phyloP scores from a whole-genome alignment of 352 stramenopile genomes.

The Pythium angustatum region DNA sequence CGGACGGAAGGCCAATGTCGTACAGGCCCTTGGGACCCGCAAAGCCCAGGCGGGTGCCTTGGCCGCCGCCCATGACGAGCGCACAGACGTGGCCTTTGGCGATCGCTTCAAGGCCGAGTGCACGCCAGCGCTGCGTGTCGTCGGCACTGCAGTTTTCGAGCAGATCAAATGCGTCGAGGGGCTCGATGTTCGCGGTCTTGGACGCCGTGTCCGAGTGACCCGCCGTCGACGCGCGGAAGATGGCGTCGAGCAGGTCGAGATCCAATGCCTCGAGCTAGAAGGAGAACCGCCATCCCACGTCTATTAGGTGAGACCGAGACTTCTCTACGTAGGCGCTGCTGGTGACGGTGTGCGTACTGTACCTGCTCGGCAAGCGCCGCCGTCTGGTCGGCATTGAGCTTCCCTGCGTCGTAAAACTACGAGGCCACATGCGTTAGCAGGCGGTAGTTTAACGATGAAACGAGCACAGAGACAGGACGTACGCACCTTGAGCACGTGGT shows the following conservation, averaged over 20 bases:
- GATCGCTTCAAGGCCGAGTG: conserved; percentile 81
- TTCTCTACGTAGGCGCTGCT: too few relatives aligned
- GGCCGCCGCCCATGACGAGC: conserved; percentile 93
- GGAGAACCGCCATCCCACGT: too few relatives aligned
- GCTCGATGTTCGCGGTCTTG: conserved; percentile 46
- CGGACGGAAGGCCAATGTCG: conserved; percentile 90
- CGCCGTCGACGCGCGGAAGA: conserved; percentile 51
- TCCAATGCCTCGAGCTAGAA: conserved; percentile 64
- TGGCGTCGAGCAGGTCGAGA: conserved; percentile 60
- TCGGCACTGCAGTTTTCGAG: conserved; percentile 47
- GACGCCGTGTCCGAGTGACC: conserved; percentile 10
- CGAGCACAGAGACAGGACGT: not conserved
- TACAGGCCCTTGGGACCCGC: conserved; percentile 95
- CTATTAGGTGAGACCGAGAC: too few relatives aligned
- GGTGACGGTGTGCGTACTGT: too few relatives aligned
- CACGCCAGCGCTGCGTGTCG: conserved; percentile 48
- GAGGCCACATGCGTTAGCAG: not conserved
- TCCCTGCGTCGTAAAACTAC: conserved; percentile 70
- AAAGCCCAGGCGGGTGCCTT: conserved; percentile 97
- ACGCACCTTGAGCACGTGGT: conserved; percentile 69
- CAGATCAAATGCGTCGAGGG: conserved; percentile 64
- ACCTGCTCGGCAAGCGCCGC: conserved; percentile 52
- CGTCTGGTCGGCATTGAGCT: conserved; percentile 43
- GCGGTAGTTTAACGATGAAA: not conserved
- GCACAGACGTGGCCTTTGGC: conserved; percentile 89